phyloP scores from a whole-genome alignment of 192 early-diverging fungal genomes.

The Umbelopsis vinacea region DNA sequence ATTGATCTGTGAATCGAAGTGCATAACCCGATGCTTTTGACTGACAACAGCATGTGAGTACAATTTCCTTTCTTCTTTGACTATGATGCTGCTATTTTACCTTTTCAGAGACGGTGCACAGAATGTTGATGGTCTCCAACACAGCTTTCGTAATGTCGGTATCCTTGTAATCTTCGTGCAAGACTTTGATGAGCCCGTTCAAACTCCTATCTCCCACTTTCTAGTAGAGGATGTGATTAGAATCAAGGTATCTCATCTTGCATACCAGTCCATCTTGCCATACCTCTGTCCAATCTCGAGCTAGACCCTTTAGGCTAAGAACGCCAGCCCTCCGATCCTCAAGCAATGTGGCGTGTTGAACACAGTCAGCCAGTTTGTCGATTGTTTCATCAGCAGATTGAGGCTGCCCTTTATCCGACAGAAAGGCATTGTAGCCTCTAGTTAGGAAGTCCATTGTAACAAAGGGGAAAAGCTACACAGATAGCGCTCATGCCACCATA shows the following conservation, averaged over 20 bases:
- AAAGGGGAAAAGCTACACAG: neutral
- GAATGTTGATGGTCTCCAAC: constrained; percentile 85
- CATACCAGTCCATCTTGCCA: neutral
- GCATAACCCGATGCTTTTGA: constrained; percentile 26
- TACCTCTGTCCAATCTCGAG: constrained; percentile 82
- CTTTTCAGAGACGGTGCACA: constrained; percentile 56
- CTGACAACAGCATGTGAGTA: neutral
- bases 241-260: neutral
- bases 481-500: neutral
- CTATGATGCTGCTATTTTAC: neutral
- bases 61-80: too few relatives aligned
- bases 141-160: constrained; percentile 84
- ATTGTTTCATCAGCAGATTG: constrained; percentile 78
- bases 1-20: constrained; percentile 44
- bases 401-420: constrained; percentile 65
- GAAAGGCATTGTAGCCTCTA: constrained; percentile 63
- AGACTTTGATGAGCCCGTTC: constrained; percentile 67
- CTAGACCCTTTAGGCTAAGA: constrained; percentile 82
- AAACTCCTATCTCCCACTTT: constrained; percentile 86
- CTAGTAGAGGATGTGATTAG: constrained; percentile 38
- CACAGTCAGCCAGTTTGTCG: constrained; percentile 81
- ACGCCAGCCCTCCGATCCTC: constrained; percentile 93
- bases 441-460: constrained; percentile 63
- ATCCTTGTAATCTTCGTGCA: constrained; percentile 84
- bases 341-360: constrained; percentile 79